Evolutionary conservation across 768 basidiomycete genomes (phyloP), one percentile per base, ranked within the genome.

Genomic region (Leccinum truebloodii): DNA sequence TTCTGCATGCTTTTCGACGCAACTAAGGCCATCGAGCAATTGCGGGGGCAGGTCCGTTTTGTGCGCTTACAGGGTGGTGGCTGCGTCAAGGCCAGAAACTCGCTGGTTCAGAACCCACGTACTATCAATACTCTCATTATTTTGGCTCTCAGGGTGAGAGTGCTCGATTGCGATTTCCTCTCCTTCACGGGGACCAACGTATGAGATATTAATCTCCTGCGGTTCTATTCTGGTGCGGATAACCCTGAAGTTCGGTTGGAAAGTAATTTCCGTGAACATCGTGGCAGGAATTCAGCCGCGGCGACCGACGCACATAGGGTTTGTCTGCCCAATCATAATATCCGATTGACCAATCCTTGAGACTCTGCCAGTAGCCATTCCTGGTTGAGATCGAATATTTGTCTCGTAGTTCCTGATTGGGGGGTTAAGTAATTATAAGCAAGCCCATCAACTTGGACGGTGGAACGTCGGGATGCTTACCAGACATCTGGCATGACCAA

Each of bases 1-100:
- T 2, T 35, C 24, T 32, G 26, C 24, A 6, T 63, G 53, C 37
- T 35, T 61, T 54, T 35, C 32, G 1, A 7, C 16, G 48, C 59
- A 63, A 13, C 2, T 49, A 6, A 51, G 30, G 9, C n/a, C 52
- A 35, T 63, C 39, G 3, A 63, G 39, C 52, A 52, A 56, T 56
- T 26, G 3, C 24, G 54, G 8, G 7, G 51, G n/a, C 6, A 7
- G n/a, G 4, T 48, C 34, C 6, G 55, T 22, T 24, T 46, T 58
- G 34, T 37, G 10, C 48, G 4, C 54, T 56, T 37, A 28, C 9
- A 6, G 12, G 32, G 26, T 28, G 26, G n/a, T 26, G 30, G 28
- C 8, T 34, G 13, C 2, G 54, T 55, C 28, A 55, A 26, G 7
- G 13, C 26, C 26, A 41, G 12, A n/a, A 6, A 28, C 7, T 20